These are phyloP conservation scores for Micromonas commoda DNA, from an alignment of 139 green algal species.

Conservation along the genomic window DNA sequence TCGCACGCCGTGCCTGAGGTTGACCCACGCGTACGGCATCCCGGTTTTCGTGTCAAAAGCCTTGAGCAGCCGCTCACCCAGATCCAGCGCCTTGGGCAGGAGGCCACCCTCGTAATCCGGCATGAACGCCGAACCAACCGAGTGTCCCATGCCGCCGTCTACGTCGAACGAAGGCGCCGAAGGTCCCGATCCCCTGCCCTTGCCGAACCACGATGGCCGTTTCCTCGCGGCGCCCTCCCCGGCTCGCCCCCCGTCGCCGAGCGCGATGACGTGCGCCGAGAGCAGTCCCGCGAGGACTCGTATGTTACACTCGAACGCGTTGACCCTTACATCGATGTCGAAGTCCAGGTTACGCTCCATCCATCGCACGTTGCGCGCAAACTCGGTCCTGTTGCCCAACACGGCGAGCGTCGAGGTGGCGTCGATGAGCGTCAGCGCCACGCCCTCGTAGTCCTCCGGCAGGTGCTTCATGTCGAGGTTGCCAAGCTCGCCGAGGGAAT, in stretches of 20 bases:
- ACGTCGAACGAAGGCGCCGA: slow-evolving; percentile 11
- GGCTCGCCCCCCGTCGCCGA: neutral
- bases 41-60: slow-evolving; percentile 42
- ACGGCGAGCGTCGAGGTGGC: slow-evolving; percentile 40
- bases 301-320: slow-evolving; percentile 59
- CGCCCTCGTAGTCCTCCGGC: slow-evolving; percentile 7
- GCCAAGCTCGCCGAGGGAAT: neutral
- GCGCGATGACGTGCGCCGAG: slow-evolving; percentile 37
- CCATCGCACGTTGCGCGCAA: slow-evolving; percentile 29
- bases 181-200: neutral
- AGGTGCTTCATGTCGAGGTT: neutral
- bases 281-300: slow-evolving; percentile 42
- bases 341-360: slow-evolving; percentile 30
- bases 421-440: slow-evolving; percentile 46
- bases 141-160: too few species aligned
- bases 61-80: slow-evolving; percentile 39
- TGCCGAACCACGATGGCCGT: neutral
- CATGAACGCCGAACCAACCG: slow-evolving; percentile 45
- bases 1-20: slow-evolving; percentile 28
- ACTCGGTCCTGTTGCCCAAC: slow-evolving; percentile 36
- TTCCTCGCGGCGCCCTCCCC: neutral
- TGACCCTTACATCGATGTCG: slow-evolving; percentile 40
- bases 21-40: slow-evolving; percentile 41
- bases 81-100: slow-evolving; percentile 36
- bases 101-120: slow-evolving; percentile 40